Evolutionary conservation across 2,329 filamentous ascomycete species (phyloP).

Genomic region (Epichloe sp.): DNA sequence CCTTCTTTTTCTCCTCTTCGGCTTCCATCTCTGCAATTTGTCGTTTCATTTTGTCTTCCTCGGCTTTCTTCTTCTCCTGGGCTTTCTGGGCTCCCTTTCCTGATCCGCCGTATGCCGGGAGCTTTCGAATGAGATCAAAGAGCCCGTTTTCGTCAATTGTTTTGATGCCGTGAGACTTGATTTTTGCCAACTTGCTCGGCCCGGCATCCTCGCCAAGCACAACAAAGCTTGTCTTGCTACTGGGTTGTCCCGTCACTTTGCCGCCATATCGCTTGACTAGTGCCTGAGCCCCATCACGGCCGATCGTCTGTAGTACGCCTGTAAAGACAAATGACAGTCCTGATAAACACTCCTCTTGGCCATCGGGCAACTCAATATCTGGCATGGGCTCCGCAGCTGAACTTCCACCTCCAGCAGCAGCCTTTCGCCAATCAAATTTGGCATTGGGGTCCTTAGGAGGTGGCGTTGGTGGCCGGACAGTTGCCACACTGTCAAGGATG

Average conservation of each 20-base stretch:
- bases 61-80: conserved; percentile 71
- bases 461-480: conserved; percentile 70
- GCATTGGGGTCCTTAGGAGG: conserved; percentile 54
- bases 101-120: conserved; percentile 78
- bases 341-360: conserved; percentile 77
- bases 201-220: conserved; percentile 85
- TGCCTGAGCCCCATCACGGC: conserved; percentile 71
- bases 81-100: conserved; percentile 79
- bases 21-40: conserved; percentile 77
- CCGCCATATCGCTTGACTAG: conserved; percentile 90
- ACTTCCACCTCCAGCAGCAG: conserved; percentile 42
- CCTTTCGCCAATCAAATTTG: conserved; percentile 72
- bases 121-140: conserved; percentile 66
- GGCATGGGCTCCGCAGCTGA: conserved; percentile 48
- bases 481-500: conserved; percentile 80
- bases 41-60: conserved; percentile 69
- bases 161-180: conserved; percentile 65
- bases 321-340: conserved; percentile 94
- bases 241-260: conserved; percentile 74
- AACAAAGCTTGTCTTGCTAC: conserved; percentile 87
- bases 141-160: conserved; percentile 91
- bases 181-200: conserved; percentile 83
- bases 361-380: conserved; percentile 61
- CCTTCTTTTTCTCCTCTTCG: conserved; percentile 53
- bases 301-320: conserved; percentile 66